These are phyloP conservation scores for Xylariaceae sp. DNA, from an alignment of 2,329 filamentous ascomycete genomes.

Conservation along the genomic window DNA sequence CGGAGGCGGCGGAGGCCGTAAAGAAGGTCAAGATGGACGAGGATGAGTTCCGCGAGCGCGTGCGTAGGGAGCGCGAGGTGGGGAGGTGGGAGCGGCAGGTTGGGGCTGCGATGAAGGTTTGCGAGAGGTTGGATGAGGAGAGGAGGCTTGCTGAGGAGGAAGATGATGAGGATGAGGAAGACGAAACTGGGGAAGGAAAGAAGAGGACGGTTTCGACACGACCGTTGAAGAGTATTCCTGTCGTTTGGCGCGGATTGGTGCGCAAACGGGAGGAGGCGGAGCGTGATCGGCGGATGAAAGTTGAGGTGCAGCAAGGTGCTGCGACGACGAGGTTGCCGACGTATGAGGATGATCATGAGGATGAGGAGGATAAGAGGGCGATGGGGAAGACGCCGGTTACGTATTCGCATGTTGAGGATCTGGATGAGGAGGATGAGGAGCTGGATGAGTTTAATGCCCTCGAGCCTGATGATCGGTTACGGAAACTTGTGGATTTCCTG, in stretches of 20 bases:
- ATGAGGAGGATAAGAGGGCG: conserved; percentile 66
- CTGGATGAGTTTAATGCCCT: conserved; percentile 73
- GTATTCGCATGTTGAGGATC: conserved; percentile 58
- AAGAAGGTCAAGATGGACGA: conserved; percentile 62
- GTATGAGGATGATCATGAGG: conserved; percentile 64
- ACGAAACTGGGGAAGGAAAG: conserved; percentile 18
- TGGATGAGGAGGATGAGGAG: conserved; percentile 76
- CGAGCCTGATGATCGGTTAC: conserved; percentile 60
- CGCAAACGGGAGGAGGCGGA: conserved; percentile 65
- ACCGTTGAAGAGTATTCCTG: conserved; percentile 62
- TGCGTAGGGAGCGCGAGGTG: conserved; percentile 64
- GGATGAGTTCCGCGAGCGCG: conserved; percentile 66
- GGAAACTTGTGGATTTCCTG: conserved; percentile 61
- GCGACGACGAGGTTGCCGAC: conserved; percentile 56
- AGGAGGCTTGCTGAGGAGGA: conserved; percentile 14
- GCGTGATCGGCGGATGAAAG: conserved; percentile 58
- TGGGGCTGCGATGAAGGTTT: conserved; percentile 73
- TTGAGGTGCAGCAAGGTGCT: conserved; percentile 58
- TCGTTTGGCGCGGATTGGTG: conserved; percentile 75
- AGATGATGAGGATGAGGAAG: conserved; percentile 16
- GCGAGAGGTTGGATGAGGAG: conserved; percentile 68
- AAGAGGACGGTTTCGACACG: conserved; percentile 39
- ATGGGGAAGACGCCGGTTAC: conserved; percentile 52
- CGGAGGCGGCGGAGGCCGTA: conserved; percentile 52
- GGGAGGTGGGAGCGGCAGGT: conserved; percentile 64